Base-by-base conservation (phyloP, 2,329 filamentous ascomycete species). In the Fusarium chlamydosporum region DNA sequence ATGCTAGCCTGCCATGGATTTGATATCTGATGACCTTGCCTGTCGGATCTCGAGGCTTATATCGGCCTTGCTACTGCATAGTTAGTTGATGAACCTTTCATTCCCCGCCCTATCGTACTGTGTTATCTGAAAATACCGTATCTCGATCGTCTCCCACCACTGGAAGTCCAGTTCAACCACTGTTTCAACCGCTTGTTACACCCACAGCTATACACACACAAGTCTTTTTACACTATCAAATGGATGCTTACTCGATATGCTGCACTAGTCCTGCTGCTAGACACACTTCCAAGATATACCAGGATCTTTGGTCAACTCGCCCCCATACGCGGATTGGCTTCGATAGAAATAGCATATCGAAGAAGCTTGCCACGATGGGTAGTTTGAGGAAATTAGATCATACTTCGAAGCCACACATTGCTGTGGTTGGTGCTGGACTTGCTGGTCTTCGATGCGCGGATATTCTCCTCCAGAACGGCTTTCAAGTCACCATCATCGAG, bases 361-460 rank as follows among this genome's bases (percentile, higher is more conserved):
- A 72, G 58, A 72, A 68, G 38, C 71, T 77, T 45, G 46, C 65
- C 31, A 74, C 73, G 29, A 78, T 79, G 73, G 76, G 73, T n/a
- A 67, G 73, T 47, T 73, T 76, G 59, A 73, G 57, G 45, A 67
- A 51, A 26, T 45, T 43, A 20, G 61, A 60, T 40, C 53, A 65
- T 16, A 26, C 47, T 20, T 67, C 72, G 46, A 80, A 77, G 59
- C 85, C 86, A 9, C 88, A 88, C 65, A 79, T 93, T 40, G 88
- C 86, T 33, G 81, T 94, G n/a, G 79, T 94, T 38, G 91, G 91
- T 18, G 91, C 89, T 38, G 91, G 91, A 7, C 82, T 93, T 27
- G 85, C 91, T 7, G 91, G 91, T 0, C 81, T 94, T n/a, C 84
- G 90, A 66, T 91, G 89, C 74, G 90, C 91, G 53, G 89, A 92